These are phyloP conservation scores for Chrysoporthe austroafricana DNA, from an alignment of 2,329 filamentous ascomycete genomes.

Conservation along the genomic window DNA sequence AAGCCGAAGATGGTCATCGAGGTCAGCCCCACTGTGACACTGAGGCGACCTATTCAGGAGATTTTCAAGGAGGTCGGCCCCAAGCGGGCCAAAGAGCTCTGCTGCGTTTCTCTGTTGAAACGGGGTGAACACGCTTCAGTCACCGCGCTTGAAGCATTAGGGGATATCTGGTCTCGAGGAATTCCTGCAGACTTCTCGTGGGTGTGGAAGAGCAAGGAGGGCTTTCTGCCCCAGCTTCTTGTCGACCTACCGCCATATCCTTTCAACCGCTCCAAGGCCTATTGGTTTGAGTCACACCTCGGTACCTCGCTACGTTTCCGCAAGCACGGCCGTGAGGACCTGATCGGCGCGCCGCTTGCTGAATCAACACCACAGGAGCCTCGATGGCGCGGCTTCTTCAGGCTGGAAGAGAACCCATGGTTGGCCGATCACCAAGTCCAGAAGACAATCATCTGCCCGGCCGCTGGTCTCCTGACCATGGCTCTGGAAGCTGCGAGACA, in stretches of 20 bases:
- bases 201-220: conserved; percentile 32
- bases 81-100: conserved; percentile 5
- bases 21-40: conserved; percentile 43
- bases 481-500: conserved; percentile 52
- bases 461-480: conserved; percentile 55
- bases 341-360: conserved; percentile 51
- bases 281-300: conserved; percentile 58
- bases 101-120: conserved; percentile 21
- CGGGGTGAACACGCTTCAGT: conserved; percentile 13
- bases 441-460: conserved; percentile 54
- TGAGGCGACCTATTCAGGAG: conserved; percentile 44
- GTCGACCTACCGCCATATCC: conserved; percentile 54
- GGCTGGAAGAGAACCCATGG: conserved; percentile 55
- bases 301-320: conserved; percentile 49
- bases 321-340: conserved; percentile 51
- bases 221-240: conserved; percentile 36
- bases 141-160: conserved; percentile 37
- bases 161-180: conserved; percentile 44
- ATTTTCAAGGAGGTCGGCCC: conserved; percentile 30
- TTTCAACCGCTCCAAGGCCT: conserved; percentile 57
- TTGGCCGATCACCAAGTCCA: conserved; percentile 56
- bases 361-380: conserved; percentile 51
- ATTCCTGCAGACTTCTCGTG: conserved; percentile 38
- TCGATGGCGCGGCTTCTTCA: conserved; percentile 54
- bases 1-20: conserved; percentile 45